Evolutionary conservation across 176 grass and related monocot genomes (phyloP), one percentile per base, ranked within the genome.

Genomic region (Avena sativa): DNA sequence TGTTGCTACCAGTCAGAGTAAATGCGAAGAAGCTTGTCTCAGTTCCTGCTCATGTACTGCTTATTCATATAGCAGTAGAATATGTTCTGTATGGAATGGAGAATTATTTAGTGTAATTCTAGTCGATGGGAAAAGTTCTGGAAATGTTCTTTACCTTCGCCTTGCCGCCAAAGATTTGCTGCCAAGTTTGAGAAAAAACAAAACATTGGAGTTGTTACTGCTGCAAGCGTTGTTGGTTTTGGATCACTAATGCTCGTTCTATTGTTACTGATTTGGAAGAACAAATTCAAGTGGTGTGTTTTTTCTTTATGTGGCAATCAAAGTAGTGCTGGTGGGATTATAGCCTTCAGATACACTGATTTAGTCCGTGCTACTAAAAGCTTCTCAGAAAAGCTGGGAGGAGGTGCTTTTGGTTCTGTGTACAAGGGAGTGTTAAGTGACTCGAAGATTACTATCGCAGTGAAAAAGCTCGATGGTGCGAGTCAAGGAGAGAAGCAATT

Each of bases 401-500:
- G 65, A 17, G 30, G 65, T 7, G 65, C 6, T 8, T 68, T 38
- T 68, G 65, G 65, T 19, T 68, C 30, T 4, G 65, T 38, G 36
- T 68, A 68, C 30, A 69, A 38, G 15, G 66, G 66, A 0, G 1
- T 69, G 8, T 19, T 69, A 19, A 69, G 15, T 69, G 8, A 69
- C 12, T 9, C 66, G 7, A 58, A 58, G 26, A 71, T 0, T 40
- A 36, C 34, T 5, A 43, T 70, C 40, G 66, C 66, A 11, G 66
- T 70, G 1, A 70, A 70, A 70, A 70, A 38, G 66, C 34, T 70
- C 38, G 66, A 40, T 40, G 66, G 66, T 69, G 66, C 15, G 8
- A 34, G 36, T 69, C 66, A 69, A 69, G 32, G 66, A 69, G 66
- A 69, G 66, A 69, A 69, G 66, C 66, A 69, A 36, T 69, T 69